Evolutionary conservation across 306 rosid species (phyloP).

Genomic region (Corylus avellana): DNA sequence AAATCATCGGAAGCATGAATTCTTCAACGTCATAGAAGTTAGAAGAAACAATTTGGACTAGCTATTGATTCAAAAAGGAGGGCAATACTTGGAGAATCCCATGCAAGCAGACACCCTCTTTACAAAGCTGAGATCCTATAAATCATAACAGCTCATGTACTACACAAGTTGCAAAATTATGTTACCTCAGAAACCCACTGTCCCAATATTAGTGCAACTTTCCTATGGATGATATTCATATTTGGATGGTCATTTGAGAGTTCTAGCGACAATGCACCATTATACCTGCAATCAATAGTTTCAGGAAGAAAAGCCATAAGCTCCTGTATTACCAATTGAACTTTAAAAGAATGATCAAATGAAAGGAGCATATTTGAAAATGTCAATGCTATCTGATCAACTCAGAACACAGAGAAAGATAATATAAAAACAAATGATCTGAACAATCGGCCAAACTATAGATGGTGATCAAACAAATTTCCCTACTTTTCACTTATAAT

Average conservation of each 20-base stretch:
- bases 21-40: neutral
- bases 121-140: conserved; percentile 10
- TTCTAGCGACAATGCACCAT: conserved; percentile 87
- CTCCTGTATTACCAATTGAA: neutral
- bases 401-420: neutral
- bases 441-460: conserved; percentile 21
- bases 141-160: conserved; percentile 19
- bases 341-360: conserved; percentile 9
- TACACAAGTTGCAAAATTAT: conserved; percentile 18
- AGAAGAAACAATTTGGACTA: neutral
- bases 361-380: conserved; percentile 21
- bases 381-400: conserved; percentile 10
- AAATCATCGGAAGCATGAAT: neutral
- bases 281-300: conserved; percentile 66
- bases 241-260: conserved; percentile 92
- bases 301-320: conserved; percentile 21
- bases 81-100: neutral
- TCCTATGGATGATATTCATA: conserved; percentile 80
- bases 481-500: neutral
- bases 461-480: conserved; percentile 10
- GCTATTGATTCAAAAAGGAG: neutral
- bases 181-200: conserved; percentile 99
- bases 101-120: neutral
- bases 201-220: conserved; percentile 88
- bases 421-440: neutral